phyloP scores from a whole-genome alignment of 306 rosid genomes.

The Astragalus glycyphyllos region DNA sequence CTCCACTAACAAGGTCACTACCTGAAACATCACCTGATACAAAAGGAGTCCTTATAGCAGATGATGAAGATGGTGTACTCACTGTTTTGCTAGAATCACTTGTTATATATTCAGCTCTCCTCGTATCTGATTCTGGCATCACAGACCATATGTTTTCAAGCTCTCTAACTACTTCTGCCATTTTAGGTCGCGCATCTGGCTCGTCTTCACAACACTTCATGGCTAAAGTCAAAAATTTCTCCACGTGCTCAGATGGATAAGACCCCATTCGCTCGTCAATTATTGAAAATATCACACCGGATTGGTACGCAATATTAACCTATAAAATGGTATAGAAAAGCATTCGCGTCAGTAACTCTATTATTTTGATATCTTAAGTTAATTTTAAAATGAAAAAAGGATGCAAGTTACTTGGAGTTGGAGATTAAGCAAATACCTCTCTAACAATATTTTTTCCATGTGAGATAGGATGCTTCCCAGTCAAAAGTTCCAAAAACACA shows the following conservation, averaged over 20 bases:
- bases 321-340: slow-evolving; percentile 36
- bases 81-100: slow-evolving; percentile 51
- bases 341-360: neutral
- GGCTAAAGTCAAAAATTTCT: slow-evolving; percentile 70
- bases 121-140: slow-evolving; percentile 68
- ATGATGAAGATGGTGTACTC: slow-evolving; percentile 61
- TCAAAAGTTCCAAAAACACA: slow-evolving; percentile 83
- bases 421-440: slow-evolving; percentile 64
- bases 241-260: slow-evolving; percentile 75
- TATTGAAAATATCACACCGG: slow-evolving; percentile 72
- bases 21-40: slow-evolving; percentile 73
- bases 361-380: slow-evolving; percentile 15
- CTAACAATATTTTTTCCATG: slow-evolving; percentile 94
- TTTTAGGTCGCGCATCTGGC: slow-evolving; percentile 79
- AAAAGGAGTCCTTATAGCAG: slow-evolving; percentile 57
- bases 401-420: no score
- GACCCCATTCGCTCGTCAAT: slow-evolving; percentile 82
- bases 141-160: slow-evolving; percentile 74
- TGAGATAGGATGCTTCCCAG: slow-evolving; percentile 91
- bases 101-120: slow-evolving; percentile 33
- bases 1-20: slow-evolving; percentile 86
- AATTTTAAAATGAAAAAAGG: neutral
- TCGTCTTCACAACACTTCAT: slow-evolving; percentile 75
- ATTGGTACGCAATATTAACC: slow-evolving; percentile 69
- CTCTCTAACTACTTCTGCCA: slow-evolving; percentile 83